These are phyloP conservation scores for Tricladium varicosporioides DNA, from an alignment of 2,329 filamentous ascomycete species.

Conservation along the genomic window DNA sequence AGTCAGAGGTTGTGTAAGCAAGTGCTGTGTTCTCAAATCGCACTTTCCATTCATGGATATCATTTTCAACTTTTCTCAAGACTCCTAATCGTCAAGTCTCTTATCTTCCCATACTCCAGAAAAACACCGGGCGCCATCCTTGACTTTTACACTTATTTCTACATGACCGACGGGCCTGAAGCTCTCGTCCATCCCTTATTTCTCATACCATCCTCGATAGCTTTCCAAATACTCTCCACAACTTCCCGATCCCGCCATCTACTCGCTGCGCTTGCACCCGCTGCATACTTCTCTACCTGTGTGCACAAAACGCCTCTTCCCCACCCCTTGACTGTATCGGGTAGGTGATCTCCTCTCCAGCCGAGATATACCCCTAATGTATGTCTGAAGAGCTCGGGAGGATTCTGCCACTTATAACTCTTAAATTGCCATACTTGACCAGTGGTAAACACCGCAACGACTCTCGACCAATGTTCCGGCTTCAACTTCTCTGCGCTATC, in stretches of 20 bases:
- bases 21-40: neutral
- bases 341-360: slow-evolving; percentile 80
- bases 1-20: no score
- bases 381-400: slow-evolving; percentile 85
- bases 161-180: slow-evolving; percentile 49
- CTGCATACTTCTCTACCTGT: slow-evolving; percentile 80
- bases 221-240: slow-evolving; percentile 88
- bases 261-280: slow-evolving; percentile 40
- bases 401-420: slow-evolving; percentile 91
- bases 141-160: slow-evolving; percentile 1
- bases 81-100: neutral
- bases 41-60: neutral
- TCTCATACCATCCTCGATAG: slow-evolving; percentile 85
- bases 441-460: slow-evolving; percentile 96
- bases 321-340: slow-evolving; percentile 77
- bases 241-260: slow-evolving; percentile 89
- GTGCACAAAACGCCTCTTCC: slow-evolving; percentile 79
- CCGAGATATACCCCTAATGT: slow-evolving; percentile 86
- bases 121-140: slow-evolving; percentile 15
- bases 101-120: neutral
- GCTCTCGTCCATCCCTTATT: slow-evolving; percentile 79
- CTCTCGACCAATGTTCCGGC: slow-evolving; percentile 93
- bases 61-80: neutral
- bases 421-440: slow-evolving; percentile 99
- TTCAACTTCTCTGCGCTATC: slow-evolving; percentile 94